Evolutionary conservation across 2,329 filamentous ascomycete species (phyloP), one percentile per base, ranked within the genome.

Genomic region (Neopestalotiopsis rosae): DNA sequence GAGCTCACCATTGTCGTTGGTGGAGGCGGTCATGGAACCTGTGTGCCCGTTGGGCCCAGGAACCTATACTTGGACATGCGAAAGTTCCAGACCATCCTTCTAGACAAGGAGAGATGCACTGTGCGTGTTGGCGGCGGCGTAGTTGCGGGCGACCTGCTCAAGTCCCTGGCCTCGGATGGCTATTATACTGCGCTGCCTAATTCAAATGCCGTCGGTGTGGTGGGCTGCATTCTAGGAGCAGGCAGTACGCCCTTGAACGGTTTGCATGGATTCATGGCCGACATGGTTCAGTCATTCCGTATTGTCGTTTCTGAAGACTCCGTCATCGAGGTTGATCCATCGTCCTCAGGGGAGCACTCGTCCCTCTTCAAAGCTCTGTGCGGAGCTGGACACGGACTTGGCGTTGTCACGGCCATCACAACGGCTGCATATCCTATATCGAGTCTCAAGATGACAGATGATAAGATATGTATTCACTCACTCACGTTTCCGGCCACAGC

Each of bases 351-450:
- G 20, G 65, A 61, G 28, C 65, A 69, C 14, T 1, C 12, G 20
- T 59, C 57, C 17, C 49, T 64, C 30, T 64, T 58, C n/a, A 56
- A 59, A 20, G 65, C 68, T 12, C 49, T 69, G 9, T 42, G 68
- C 9, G 68, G 68, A 5, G 68, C 58, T 20, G 68, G 68, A 24
- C 49, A 45, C n/a, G 68, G 68, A 24, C 59, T 67, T 10, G 65
- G 68, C 59, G 65, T 69, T n/a, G 42, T 69, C 17, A 63, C 34
- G 20, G 65, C 67, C 56, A 34, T 69, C 9, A 59, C 58, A 14
- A 61, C 67, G 17, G 34, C 34, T 34, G 56, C 66, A 14, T 69
- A 67, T 34, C 65, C 65, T 17, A 24, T 82, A 0, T 67, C 73
- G 10, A n/a, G 28, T 20, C 62, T 65, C n/a, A 20, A 52, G 14